Percentiles rank a stretch among this genome's conserved stretches.
Evolutionary conservation across 176 grass and related monocot species (phyloP).

Genomic region (Leersia perrieri): DNA sequence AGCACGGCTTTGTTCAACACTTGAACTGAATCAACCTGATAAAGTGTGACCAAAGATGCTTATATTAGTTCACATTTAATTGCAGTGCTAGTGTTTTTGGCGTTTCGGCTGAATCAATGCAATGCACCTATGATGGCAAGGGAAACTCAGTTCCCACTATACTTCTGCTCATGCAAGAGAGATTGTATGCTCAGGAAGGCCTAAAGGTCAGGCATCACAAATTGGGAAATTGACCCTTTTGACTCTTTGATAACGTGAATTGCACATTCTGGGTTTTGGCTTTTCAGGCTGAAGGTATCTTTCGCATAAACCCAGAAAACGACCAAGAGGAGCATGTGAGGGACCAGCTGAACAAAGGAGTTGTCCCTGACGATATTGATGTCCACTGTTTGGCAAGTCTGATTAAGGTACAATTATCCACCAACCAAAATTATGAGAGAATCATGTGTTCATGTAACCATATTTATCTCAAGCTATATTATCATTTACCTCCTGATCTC

Average conservation of each 20-base stretch:
- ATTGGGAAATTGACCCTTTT: not conserved
- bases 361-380: constrained; percentile 81
- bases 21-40: not conserved
- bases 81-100: constrained; percentile 79
- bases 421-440: not conserved
- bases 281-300: constrained; percentile 86
- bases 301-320: constrained; percentile 92
- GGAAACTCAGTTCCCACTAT: constrained; percentile 92
- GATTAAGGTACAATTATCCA: constrained; percentile 66
- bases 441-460: not conserved
- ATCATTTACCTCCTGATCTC: not conserved
- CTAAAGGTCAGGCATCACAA: constrained; percentile 53
- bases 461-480: not conserved
- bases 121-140: constrained; percentile 72
- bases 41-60: not conserved
- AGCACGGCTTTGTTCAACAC: not conserved
- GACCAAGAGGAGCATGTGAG: constrained; percentile 87
- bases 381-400: constrained; percentile 88
- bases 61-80: not conserved
- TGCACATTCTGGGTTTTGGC: not conserved
- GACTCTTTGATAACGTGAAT: not conserved
- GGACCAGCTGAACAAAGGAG: constrained; percentile 72
- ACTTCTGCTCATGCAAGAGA: constrained; percentile 84
- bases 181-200: constrained; percentile 73
- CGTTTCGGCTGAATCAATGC: constrained; percentile 93